Evolutionary conservation across 1,284 basidiomycete genomes (phyloP).

Genomic region (Phylloporus sp.): DNA sequence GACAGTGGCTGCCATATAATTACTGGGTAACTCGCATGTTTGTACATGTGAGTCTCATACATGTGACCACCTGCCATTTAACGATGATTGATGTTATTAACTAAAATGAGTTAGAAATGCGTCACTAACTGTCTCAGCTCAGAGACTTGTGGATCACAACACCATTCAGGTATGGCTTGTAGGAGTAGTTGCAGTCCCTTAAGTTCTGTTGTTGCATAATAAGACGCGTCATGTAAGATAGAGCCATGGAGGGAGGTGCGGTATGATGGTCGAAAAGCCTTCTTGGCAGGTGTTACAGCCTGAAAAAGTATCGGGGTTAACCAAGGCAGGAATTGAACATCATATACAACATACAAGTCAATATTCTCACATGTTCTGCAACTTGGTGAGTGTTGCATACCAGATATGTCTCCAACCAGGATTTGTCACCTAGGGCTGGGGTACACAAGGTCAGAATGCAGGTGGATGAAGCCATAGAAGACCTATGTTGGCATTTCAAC

Average conservation of each 20-base stretch:
- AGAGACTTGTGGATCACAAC: slow-evolving; percentile 66
- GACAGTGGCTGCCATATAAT: slow-evolving; percentile 69
- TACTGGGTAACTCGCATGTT: slow-evolving; percentile 66
- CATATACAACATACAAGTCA: slow-evolving; percentile 59
- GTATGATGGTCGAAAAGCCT: slow-evolving; percentile 84
- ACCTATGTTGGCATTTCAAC: slow-evolving; percentile 68
- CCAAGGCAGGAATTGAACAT: too few species aligned
- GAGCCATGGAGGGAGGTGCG: slow-evolving; percentile 83
- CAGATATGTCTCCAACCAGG: slow-evolving; percentile 94
- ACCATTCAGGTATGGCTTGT: slow-evolving; percentile 51
- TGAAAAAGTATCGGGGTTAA: too few species aligned
- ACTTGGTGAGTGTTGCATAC: slow-evolving; percentile 94
- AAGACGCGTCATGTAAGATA: slow-evolving; percentile 89
- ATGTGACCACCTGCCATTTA: slow-evolving; percentile 51
- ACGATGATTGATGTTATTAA: too few species aligned
- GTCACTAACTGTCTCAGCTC: slow-evolving; percentile 56
- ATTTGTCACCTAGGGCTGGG: slow-evolving; percentile 64
- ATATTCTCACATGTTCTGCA: slow-evolving; percentile 91
- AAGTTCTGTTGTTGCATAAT: slow-evolving; percentile 76
- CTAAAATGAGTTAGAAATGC: background rate
- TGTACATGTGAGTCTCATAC: slow-evolving; percentile 68
- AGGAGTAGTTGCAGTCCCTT: slow-evolving; percentile 63
- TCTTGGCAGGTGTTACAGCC: slow-evolving; percentile 54
- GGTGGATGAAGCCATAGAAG: background rate
- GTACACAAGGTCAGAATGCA: background rate